phyloP scores from a whole-genome alignment of 345 rosid species.

The Hypericum perforatum region DNA sequence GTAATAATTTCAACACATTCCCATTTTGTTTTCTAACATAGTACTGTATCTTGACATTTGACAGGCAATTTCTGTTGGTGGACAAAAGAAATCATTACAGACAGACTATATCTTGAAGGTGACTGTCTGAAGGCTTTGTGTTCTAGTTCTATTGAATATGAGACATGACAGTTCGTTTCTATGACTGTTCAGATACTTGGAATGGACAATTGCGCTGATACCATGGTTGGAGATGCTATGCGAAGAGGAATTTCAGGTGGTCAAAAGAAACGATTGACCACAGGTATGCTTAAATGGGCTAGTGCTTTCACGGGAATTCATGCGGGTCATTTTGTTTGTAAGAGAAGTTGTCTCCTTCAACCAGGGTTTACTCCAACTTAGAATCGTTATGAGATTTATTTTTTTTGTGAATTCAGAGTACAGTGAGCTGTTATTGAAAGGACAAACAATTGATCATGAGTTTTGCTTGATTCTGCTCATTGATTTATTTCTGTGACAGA shows the following conservation, averaged over 20 bases:
- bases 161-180: background rate
- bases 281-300: constrained; percentile 20
- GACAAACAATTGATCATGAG: too few relatives aligned
- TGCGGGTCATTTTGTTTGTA: too few relatives aligned
- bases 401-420: too few relatives aligned
- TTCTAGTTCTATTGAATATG: background rate
- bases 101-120: constrained; percentile 55
- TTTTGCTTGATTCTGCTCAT: background rate
- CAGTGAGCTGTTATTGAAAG: too few relatives aligned
- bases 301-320: background rate
- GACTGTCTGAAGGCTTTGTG: background rate
- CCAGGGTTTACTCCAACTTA: too few relatives aligned
- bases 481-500: background rate
- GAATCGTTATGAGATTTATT: too few relatives aligned
- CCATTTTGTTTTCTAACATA: too few relatives aligned
- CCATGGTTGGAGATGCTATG: constrained; percentile 63
- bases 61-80: constrained; percentile 42
- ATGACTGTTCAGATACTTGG: constrained; percentile 42
- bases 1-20: too few relatives aligned
- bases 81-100: constrained; percentile 32
- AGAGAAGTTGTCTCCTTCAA: too few relatives aligned
- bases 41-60: too few relatives aligned
- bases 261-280: constrained; percentile 39
- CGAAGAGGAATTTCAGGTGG: constrained; percentile 56
- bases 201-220: constrained; percentile 54